Evolutionary conservation across 306 rosid species (phyloP).

Genomic region (Medicago truncatula): DNA sequence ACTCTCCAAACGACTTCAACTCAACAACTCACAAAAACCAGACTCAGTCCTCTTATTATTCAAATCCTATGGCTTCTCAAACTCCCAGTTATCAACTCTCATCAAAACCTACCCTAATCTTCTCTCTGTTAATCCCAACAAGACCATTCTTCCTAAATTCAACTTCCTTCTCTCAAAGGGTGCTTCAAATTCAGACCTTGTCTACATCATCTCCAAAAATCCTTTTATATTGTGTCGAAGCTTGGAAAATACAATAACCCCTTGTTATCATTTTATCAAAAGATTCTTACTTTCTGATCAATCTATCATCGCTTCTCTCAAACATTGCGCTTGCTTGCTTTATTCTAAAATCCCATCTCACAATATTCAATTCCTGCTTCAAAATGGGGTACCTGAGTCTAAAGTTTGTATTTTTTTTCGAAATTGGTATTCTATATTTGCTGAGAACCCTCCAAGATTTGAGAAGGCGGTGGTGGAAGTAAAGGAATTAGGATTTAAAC

Average conservation of each 20-base stretch:
- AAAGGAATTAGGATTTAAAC: constrained; percentile 43
- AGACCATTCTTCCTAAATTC: constrained; percentile 45
- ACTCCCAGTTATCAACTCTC: constrained; percentile 18
- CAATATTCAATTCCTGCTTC: constrained; percentile 6
- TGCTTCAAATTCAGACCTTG: constrained; percentile 40
- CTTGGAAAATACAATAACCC: constrained; percentile 40
- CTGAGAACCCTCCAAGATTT: not conserved
- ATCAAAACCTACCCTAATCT: not conserved
- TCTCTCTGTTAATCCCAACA: not conserved
- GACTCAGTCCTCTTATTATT: constrained; percentile 36
- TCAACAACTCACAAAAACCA: constrained; percentile 38
- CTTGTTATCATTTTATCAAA: constrained; percentile 36
- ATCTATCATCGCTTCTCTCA: not conserved
- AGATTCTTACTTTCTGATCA: constrained; percentile 36
- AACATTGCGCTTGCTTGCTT: not conserved
- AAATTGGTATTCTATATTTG: not conserved
- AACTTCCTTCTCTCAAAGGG: constrained; percentile 49
- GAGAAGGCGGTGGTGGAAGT: constrained; percentile 41
- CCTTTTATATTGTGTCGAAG: constrained; percentile 1
- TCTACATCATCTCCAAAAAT: not conserved
- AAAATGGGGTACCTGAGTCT: constrained; percentile 35
- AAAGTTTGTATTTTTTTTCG: not conserved
- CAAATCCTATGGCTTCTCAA: constrained; percentile 22
- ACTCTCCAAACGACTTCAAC: constrained; percentile 35
- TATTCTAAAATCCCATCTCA: not conserved